A percentile compares a stretch with the other conserved stretches of the same genome.
These are phyloP conservation scores for Aspergillus hortae DNA, from an alignment of 2,329 filamentous ascomycete species.

Conservation along the genomic window DNA sequence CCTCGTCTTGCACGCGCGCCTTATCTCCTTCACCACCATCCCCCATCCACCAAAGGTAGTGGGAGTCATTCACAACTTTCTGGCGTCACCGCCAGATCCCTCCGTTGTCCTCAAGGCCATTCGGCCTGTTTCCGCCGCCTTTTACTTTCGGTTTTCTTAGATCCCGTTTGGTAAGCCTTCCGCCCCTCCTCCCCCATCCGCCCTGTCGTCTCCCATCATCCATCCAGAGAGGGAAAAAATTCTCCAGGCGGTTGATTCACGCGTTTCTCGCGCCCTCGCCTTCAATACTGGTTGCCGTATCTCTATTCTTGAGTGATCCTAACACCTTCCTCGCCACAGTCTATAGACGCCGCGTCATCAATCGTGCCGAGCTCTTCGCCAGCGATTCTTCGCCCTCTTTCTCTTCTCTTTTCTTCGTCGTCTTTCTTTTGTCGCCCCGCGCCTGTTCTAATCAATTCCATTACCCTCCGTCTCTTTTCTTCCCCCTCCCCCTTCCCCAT, in stretches of 20 bases:
- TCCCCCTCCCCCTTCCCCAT: slow-evolving; percentile 22
- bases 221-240: slow-evolving; percentile 10
- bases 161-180: slow-evolving; percentile 26
- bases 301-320: slow-evolving; percentile 12
- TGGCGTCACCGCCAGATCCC: slow-evolving; percentile 26
- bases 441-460: slow-evolving; percentile 19
- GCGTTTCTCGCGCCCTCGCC: slow-evolving; percentile 8
- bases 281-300: slow-evolving; percentile 4
- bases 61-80: slow-evolving; percentile 16
- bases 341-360: slow-evolving; percentile 33
- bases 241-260: slow-evolving; percentile 17
- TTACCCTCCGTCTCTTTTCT: slow-evolving; percentile 18
- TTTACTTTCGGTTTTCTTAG: slow-evolving; percentile 20
- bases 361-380: slow-evolving; percentile 28
- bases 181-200: slow-evolving; percentile 8
- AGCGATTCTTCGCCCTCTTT: slow-evolving; percentile 28
- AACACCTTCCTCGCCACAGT: slow-evolving; percentile 19
- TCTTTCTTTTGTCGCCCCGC: slow-evolving; percentile 16
- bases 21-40: slow-evolving; percentile 6
- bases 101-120: slow-evolving; percentile 22
- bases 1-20: slow-evolving; percentile 15
- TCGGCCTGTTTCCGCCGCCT: slow-evolving; percentile 23
- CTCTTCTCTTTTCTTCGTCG: slow-evolving; percentile 20
- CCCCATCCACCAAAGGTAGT: slow-evolving; percentile 8
- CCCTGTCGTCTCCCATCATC: slow-evolving; percentile 6